A percentile compares a stretch with the other conserved stretches of the same genome.
phyloP scores from a whole-genome alignment of 208 protist genomes.

The Herpetomonas tarakana region DNA sequence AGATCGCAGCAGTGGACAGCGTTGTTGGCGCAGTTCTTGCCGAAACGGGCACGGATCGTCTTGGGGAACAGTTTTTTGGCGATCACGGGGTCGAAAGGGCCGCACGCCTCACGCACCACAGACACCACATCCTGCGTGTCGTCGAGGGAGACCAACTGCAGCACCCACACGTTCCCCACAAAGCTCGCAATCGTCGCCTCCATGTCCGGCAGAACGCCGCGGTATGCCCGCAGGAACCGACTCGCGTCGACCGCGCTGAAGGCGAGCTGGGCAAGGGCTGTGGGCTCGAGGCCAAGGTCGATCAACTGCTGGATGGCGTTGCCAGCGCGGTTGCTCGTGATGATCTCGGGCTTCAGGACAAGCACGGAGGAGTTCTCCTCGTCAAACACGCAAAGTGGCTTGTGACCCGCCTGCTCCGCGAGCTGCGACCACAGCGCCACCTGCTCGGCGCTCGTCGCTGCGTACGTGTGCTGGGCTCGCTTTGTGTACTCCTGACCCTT shows the following conservation, averaged over 20 bases:
- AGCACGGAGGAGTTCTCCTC: conserved; percentile 71
- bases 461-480: conserved; percentile 42
- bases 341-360: conserved; percentile 76
- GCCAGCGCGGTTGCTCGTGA: conserved; percentile 29
- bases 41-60: conserved; percentile 89
- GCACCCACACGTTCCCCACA: conserved; percentile 57
- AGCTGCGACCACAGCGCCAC: conserved; percentile 48
- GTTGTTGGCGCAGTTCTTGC: conserved; percentile 69
- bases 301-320: conserved; percentile 61
- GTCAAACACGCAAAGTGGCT: conserved; percentile 68
- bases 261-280: conserved; percentile 44
- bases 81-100: conserved; percentile 77
- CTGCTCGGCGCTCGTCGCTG: conserved; percentile 48
- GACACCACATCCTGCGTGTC: conserved; percentile 51
- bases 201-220: conserved; percentile 69
- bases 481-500: conserved; percentile 69
- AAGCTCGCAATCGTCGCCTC: conserved; percentile 47
- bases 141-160: conserved; percentile 69
- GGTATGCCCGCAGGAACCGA: conserved; percentile 71
- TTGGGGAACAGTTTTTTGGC: conserved; percentile 82
- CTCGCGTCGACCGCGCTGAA: conserved; percentile 49
- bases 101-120: conserved; percentile 59
- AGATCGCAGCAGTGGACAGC: conserved; percentile 96
- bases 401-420: conserved; percentile 12
- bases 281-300: conserved; percentile 55